phyloP scores from a whole-genome alignment of 345 rosid genomes.

The Microthlaspi erraticum region DNA sequence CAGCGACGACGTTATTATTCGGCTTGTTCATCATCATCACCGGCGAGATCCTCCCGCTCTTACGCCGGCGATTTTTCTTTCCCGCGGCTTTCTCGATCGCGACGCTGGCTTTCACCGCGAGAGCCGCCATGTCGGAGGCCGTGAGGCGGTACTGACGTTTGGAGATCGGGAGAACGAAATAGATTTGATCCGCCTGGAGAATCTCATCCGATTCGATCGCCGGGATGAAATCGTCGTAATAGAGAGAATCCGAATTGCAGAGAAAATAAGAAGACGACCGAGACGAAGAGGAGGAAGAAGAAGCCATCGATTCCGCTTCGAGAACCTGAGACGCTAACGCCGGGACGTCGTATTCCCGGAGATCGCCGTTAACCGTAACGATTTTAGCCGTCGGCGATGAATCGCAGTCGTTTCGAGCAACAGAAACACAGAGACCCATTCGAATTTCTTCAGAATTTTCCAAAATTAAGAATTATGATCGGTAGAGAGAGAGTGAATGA shows the following conservation, averaged over 20 bases:
- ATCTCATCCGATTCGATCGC: conserved; percentile 47
- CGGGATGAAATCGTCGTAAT: conserved; percentile 70
- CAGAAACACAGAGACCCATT: conserved; percentile 74
- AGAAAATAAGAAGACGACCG: conserved; percentile 48
- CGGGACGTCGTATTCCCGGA: conserved; percentile 64
- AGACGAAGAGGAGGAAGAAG: conserved; percentile 37
- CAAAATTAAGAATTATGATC: conserved; percentile 12
- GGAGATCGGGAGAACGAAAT: conserved; percentile 69
- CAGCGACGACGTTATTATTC: conserved; percentile 4
- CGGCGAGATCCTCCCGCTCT: conserved; percentile 61
- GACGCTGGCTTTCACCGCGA: conserved; percentile 82
- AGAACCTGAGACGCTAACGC: conserved; percentile 59
- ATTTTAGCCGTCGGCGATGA: conserved; percentile 59
- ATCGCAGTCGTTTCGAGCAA: conserved; percentile 20
- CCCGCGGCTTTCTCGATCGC: conserved; percentile 59
- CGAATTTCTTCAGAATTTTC: neutral
- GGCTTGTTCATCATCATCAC: conserved; percentile 39
- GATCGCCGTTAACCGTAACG: conserved; percentile 65
- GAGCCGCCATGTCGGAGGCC: conserved; percentile 85
- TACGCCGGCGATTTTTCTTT: conserved; percentile 40
- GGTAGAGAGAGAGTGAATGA: conserved; percentile 18
- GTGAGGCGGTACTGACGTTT: conserved; percentile 62
- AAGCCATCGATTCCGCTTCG: conserved; percentile 44
- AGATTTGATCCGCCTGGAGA: conserved; percentile 62
- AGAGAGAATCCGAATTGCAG: conserved; percentile 64